Percentiles rank a stretch among this genome's conserved stretches.
Conservation (phyloP, 2,329 filamentous ascomycete species). For the Hirsutella thompsonii region DNA sequence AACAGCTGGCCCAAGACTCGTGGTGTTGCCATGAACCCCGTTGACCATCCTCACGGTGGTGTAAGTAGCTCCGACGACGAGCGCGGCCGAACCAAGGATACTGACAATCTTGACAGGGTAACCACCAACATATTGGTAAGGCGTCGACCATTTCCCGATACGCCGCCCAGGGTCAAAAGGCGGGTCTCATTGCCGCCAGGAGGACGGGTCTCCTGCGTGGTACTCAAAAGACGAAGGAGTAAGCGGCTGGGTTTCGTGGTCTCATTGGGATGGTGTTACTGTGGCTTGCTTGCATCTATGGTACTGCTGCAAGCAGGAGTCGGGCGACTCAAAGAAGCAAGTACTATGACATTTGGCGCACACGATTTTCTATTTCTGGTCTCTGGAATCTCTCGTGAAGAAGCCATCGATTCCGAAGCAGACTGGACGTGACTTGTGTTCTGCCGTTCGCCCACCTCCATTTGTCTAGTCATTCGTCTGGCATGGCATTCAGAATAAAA, state of each 20-base stretch:
- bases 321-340: constrained; percentile 34
- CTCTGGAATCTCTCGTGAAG: constrained; percentile 1
- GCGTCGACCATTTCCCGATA: constrained; percentile 98
- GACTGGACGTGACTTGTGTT: not conserved
- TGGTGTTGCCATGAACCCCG: constrained; percentile 99
- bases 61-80: constrained; percentile 29
- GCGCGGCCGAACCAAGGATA: constrained; percentile 6
- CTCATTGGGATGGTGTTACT: constrained; percentile 54
- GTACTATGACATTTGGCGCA: constrained; percentile 37
- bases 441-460: not conserved
- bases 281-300: constrained; percentile 46
- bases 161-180: constrained; percentile 97
- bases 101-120: constrained; percentile 56
- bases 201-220: constrained; percentile 99
- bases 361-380: constrained; percentile 19
- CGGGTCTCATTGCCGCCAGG: constrained; percentile 98
- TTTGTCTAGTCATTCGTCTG: no score
- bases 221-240: constrained; percentile 99
- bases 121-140: constrained; percentile 99
- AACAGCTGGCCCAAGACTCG: constrained; percentile 99
- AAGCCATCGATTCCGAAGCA: not conserved
- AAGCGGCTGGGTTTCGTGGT: constrained; percentile 42
- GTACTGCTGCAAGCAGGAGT: constrained; percentile 33
- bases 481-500: no score
- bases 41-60: constrained; percentile 97